These are phyloP conservation scores for Xerocomus amazonicus DNA, from an alignment of 1,284 basidiomycete genomes.

Conservation along the genomic window DNA sequence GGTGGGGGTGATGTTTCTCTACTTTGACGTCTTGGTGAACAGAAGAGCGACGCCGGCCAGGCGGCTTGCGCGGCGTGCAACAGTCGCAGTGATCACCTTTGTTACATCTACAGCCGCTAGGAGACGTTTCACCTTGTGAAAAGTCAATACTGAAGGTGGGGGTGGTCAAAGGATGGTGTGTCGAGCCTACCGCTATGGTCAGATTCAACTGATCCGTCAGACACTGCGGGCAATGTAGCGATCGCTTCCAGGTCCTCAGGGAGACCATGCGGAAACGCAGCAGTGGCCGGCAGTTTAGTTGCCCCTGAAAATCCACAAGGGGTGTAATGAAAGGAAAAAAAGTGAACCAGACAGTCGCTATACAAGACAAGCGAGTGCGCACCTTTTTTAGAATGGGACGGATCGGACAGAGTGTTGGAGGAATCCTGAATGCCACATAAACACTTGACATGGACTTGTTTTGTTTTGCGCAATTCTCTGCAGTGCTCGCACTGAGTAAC, in stretches of 20 bases:
- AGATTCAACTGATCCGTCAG: slow-evolving; percentile 47
- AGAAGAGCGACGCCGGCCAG: slow-evolving; percentile 32
- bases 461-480: slow-evolving; percentile 71
- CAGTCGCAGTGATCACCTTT: slow-evolving; percentile 52
- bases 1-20: slow-evolving; percentile 21
- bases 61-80: slow-evolving; percentile 42
- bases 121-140: slow-evolving; percentile 40
- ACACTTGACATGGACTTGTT: slow-evolving; percentile 70
- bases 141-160: slow-evolving; percentile 34
- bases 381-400: slow-evolving; percentile 55
- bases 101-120: slow-evolving; percentile 45
- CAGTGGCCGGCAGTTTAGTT: slow-evolving; percentile 56
- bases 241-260: slow-evolving; percentile 61
- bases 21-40: slow-evolving; percentile 30
- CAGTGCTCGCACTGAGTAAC: slow-evolving; percentile 80
- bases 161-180: slow-evolving; percentile 29
- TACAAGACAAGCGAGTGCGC: slow-evolving; percentile 24
- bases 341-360: neutral
- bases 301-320: slow-evolving; percentile 36
- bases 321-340: slow-evolving; percentile 12
- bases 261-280: slow-evolving; percentile 70
- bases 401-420: slow-evolving; percentile 28
- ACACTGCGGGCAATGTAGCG: slow-evolving; percentile 42
- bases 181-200: slow-evolving; percentile 45
- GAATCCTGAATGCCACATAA: slow-evolving; percentile 46